Conservation (phyloP, 2,329 filamentous ascomycete genomes). For the Aureobasidium pullulans region DNA sequence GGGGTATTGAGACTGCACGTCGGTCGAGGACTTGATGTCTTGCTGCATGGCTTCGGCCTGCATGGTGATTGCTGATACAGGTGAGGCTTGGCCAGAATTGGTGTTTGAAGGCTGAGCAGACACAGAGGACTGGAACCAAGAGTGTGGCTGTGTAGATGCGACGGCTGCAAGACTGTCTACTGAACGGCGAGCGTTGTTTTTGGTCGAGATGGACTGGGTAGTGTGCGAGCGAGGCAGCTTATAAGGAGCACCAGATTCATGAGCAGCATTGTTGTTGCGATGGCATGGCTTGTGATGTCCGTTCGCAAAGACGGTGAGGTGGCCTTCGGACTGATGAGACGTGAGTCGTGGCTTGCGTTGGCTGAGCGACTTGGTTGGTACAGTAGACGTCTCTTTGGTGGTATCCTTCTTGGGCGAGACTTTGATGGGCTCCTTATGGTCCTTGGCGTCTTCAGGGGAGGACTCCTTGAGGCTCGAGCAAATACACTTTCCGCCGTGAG, state of each 20-base stretch:
- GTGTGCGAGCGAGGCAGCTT: slow-evolving; percentile 50
- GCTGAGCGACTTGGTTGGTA: slow-evolving; percentile 12
- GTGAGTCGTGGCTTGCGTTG: slow-evolving; percentile 48
- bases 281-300: slow-evolving; percentile 59
- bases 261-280: slow-evolving; percentile 57
- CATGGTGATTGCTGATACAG: neutral
- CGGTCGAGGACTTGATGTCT: neutral
- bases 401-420: slow-evolving; percentile 47
- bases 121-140: neutral
- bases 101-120: neutral
- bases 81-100: slow-evolving; percentile 13
- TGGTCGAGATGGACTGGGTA: slow-evolving; percentile 38
- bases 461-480: slow-evolving; percentile 50
- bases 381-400: slow-evolving; percentile 19
- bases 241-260: slow-evolving; percentile 56
- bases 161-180: slow-evolving; percentile 42
- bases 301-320: slow-evolving; percentile 54
- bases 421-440: slow-evolving; percentile 18
- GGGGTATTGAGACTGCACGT: neutral
- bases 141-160: neutral
- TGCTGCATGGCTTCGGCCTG: slow-evolving; percentile 3
- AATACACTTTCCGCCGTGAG: slow-evolving; percentile 52
- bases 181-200: slow-evolving; percentile 43
- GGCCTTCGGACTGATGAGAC: slow-evolving; percentile 51
- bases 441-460: slow-evolving; percentile 16